A percentile compares a stretch with the other conserved stretches of the same genome.
Conservation (phyloP, 768 basidiomycete genomes). For the Hydnomerulius pinastri region DNA sequence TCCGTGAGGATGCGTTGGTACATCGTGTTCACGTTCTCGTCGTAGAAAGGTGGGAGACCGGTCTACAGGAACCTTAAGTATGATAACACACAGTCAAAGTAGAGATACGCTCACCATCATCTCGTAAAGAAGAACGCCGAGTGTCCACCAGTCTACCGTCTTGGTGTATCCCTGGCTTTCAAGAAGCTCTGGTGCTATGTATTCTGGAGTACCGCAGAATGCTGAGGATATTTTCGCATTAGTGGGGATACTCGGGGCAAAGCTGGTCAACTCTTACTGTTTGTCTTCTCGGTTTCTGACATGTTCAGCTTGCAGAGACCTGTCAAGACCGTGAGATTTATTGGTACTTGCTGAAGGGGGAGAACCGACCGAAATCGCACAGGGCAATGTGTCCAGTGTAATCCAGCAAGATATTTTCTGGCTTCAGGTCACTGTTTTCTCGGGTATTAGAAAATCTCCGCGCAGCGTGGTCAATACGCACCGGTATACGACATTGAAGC, state of each 20-base stretch:
- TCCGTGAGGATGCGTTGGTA: slow-evolving; percentile 94
- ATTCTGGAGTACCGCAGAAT: slow-evolving; percentile 98
- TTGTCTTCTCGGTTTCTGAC: slow-evolving; percentile 96
- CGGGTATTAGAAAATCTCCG: not conserved
- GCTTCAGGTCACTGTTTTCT: slow-evolving; percentile 79
- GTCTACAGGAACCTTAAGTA: slow-evolving; percentile 49
- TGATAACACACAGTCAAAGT: not conserved
- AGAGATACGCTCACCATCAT: slow-evolving; percentile 69
- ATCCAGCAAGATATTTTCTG: slow-evolving; percentile 96
- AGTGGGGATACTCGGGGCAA: not conserved
- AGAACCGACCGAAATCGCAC: slow-evolving; percentile 82
- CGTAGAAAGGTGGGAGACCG: slow-evolving; percentile 97
- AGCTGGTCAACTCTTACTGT: slow-evolving; percentile 56
- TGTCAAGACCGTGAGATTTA: slow-evolving; percentile 22
- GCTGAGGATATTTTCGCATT: slow-evolving; percentile 44
- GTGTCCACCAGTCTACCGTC: slow-evolving; percentile 99
- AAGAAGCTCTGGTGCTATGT: slow-evolving; percentile 96
- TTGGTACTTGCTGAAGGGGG: not conserved
- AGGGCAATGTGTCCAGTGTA: slow-evolving; percentile 98
- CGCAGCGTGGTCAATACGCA: slow-evolving; percentile 33
- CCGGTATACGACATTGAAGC: slow-evolving; percentile 99
- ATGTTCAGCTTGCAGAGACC: slow-evolving; percentile 95
- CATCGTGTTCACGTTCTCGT: slow-evolving; percentile 98
- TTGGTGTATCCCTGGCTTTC: slow-evolving; percentile 97
- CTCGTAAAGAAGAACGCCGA: slow-evolving; percentile 94